Conservation (phyloP, 2,329 filamentous ascomycete species). For the Boeremia exigua region DNA sequence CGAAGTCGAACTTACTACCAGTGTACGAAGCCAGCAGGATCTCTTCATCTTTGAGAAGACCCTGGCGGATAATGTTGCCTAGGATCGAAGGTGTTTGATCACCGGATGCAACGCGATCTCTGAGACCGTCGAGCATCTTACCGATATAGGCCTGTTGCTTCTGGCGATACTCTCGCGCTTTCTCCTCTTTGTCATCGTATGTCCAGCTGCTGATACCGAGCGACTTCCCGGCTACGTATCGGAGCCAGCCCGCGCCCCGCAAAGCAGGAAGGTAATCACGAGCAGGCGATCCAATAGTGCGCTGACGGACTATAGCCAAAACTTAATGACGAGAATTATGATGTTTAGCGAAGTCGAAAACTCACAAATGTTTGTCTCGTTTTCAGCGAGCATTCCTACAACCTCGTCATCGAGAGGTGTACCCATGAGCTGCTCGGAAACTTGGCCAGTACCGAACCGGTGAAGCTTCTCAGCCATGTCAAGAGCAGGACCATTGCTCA, state of each 20-base stretch:
- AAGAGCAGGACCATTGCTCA: constrained; percentile 20
- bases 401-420: constrained; percentile 18
- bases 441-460: constrained; percentile 21
- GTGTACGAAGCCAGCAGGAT: constrained; percentile 22
- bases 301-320: constrained; percentile 19
- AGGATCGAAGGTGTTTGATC: constrained; percentile 23
- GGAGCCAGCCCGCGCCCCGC: constrained; percentile 10
- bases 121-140: constrained; percentile 19
- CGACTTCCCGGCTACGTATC: constrained; percentile 17
- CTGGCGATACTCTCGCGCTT: constrained; percentile 19
- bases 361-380: constrained; percentile 25
- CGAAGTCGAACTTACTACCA: constrained; percentile 14
- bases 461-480: constrained; percentile 23
- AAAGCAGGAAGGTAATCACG: constrained; percentile 21
- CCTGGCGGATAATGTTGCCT: constrained; percentile 21
- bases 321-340: too few species aligned
- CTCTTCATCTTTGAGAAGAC: constrained; percentile 20
- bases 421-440: constrained; percentile 23
- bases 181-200: constrained; percentile 19
- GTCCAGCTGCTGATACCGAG: constrained; percentile 18
- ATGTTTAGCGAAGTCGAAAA: neutral
- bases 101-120: constrained; percentile 13
- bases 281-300: constrained; percentile 20
- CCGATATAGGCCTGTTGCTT: constrained; percentile 19
- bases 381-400: constrained; percentile 22